Percentiles rank a stretch among this genome's conserved stretches.
These are phyloP conservation scores for Polyporus tsugae DNA, from an alignment of 1,284 basidiomycete genomes.

Conservation along the genomic window DNA sequence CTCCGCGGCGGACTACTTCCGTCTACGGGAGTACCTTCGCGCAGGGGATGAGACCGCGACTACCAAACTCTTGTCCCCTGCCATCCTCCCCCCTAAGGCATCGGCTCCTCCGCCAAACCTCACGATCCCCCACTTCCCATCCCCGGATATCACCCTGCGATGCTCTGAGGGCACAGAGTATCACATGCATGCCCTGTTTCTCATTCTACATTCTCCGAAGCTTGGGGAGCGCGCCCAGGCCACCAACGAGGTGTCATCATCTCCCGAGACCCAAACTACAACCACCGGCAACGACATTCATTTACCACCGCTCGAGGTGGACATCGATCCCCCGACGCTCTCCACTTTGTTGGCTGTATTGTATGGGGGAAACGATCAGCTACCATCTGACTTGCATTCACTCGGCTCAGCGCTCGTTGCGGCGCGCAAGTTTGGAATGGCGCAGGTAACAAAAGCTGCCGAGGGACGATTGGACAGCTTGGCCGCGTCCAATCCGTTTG, in stretches of 20 bases:
- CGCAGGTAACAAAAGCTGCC: background rate
- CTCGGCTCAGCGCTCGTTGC: background rate
- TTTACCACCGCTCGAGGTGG: background rate
- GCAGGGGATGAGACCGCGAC: too few species aligned
- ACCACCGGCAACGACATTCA: background rate
- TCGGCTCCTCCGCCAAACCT: background rate
- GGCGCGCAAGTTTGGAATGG: conserved; percentile 13
- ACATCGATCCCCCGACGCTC: background rate
- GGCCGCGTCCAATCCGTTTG: background rate
- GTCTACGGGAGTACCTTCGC: conserved; percentile 9
- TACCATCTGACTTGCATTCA: background rate
- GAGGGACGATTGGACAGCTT: background rate
- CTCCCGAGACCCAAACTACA: background rate
- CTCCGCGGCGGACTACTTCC: conserved; percentile 26
- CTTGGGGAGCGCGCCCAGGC: background rate
- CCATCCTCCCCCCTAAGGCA: too few species aligned
- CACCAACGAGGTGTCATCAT: background rate
- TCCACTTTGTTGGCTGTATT: background rate
- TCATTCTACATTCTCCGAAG: background rate
- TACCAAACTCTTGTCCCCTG: background rate
- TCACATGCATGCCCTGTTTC: conserved; percentile 35
- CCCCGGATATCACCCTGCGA: conserved; percentile 50
- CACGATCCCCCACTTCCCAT: background rate
- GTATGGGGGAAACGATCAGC: background rate
- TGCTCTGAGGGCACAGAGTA: conserved; percentile 57